Conservation (phyloP, 768 basidiomycete genomes). For the Candolleomyces efflorescens region DNA sequence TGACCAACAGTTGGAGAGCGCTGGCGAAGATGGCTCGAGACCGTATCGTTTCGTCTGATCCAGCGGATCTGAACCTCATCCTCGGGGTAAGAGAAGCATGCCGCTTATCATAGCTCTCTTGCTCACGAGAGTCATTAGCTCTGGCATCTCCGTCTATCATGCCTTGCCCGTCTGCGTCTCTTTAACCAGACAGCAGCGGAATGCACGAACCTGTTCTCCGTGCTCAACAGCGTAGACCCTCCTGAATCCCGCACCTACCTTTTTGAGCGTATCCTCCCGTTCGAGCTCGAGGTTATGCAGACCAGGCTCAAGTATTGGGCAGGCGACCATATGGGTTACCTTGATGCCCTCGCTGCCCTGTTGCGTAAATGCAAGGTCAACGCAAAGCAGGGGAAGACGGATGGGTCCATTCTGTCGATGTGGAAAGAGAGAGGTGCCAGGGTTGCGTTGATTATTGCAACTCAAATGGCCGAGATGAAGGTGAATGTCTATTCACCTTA, state of each 20-base stretch:
- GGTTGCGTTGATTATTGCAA: conserved; percentile 73
- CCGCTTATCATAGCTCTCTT: neutral
- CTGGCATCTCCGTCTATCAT: conserved; percentile 80
- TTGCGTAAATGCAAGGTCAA: conserved; percentile 56
- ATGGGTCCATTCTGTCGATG: conserved; percentile 43
- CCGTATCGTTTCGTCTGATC: conserved; percentile 63
- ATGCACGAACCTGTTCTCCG: conserved; percentile 73
- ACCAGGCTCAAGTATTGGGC: conserved; percentile 79
- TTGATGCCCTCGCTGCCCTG: conserved; percentile 67
- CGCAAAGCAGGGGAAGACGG: conserved; percentile 31
- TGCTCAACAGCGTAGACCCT: conserved; percentile 57
- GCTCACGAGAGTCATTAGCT: conserved; percentile 38
- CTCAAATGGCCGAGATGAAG: conserved; percentile 84
- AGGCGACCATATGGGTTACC: conserved; percentile 74
- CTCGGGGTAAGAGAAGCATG: conserved; percentile 54
- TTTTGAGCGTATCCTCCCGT: conserved; percentile 55
- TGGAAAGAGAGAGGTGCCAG: conserved; percentile 81
- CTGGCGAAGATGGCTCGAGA: conserved; percentile 83
- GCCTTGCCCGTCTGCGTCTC: conserved; percentile 74
- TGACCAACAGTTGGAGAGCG: conserved; percentile 86
- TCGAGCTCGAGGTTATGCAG: conserved; percentile 66
- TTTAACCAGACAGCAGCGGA: conserved; percentile 88
- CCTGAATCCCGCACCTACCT: conserved; percentile 50
- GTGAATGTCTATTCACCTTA: conserved; percentile 27
- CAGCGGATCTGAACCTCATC: conserved; percentile 60